Base-by-base conservation (phyloP, 139 green algal species). In the Yamagishiella unicocca region DNA sequence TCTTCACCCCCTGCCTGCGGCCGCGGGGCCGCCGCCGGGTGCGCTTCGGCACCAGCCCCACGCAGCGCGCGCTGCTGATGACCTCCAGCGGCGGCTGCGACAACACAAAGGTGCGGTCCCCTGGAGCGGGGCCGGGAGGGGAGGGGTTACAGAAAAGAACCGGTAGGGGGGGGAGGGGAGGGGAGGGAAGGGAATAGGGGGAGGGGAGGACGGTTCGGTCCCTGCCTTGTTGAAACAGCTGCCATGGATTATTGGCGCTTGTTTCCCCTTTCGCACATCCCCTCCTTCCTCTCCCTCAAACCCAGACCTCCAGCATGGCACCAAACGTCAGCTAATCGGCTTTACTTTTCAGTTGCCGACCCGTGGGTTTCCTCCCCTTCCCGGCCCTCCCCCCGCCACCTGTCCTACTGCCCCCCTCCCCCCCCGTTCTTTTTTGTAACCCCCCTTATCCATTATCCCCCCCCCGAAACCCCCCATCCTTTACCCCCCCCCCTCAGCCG, bases 1-100 rank as follows among this genome's bases (percentile, higher is more conserved):
- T 87, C 35, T 81, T 87, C 67, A 50, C 64, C 19, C 22, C 66
- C 43, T 87, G 81, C 81, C 17, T 87, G 1, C 45, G 66, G 25
- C 64, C 81, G 1, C n/a, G 24, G 25, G 42, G 35, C 67, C 46
- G 82, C 8, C 64, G 81, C 31, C 31, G 62, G 19, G 64, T 77
- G 61, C 80, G 80, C 17, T 67, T 67, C 45, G 64, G 64, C 31
- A 22, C 31, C 6, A 19, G 25, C 7, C 1, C 40, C 79, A 61
- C 35, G 8, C 37, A 55, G 61, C 40, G 61, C 5, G 61, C 12
- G 5, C 29, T 45, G 40, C 12, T 62, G 22, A n/a, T 62, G 29
- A 2, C 40, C 2, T 27, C 77, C 14, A 37, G 27, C 24, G 37
- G 55, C 37, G 55, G n/a, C n/a, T n/a, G 10, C 0, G 77, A 58